Base-by-base conservation (phyloP, 148 eudicot species). In the Linanthus parryae region DNA sequence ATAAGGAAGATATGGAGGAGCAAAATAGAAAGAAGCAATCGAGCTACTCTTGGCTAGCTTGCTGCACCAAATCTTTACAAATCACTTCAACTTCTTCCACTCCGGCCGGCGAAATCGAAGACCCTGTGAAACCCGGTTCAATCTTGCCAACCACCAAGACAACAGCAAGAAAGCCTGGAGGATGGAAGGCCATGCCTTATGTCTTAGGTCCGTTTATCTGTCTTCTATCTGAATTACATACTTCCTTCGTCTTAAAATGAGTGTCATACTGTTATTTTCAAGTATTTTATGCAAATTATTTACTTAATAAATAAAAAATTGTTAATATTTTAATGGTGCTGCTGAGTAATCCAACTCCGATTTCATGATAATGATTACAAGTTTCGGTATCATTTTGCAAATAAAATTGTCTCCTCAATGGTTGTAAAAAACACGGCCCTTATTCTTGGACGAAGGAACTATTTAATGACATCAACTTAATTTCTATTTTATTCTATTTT, bases 181-280 rank as follows among this genome's bases (percentile, higher is more conserved):
- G 86, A 58, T 81, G 86, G 86, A 81, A 70, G 31, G 60, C 74
- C 56, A 81, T 81, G 82, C 86, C 86, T 46, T 81, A 49, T 36
- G 65, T 81, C 63, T 51, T 81, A 67, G 86, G 86, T 80, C 5
- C 8, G 0, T 15, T 7, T 58, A 30, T 35, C 23, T 51, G 37
- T 36, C 26, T 39, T 45, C 21, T 29, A n/a, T 33, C 3, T 2
- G n/a, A 9, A 1, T 5, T 5, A 10, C 7, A 5, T 10, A 31
- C 10, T 31, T 31, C 7, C 7, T 31, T 5, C 18, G 23, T 3
- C 7, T 26, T 27, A 12, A 23, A 21, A 37, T 22, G 3, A 7
- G 6, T 22, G 11, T 20, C 21, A 21, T 36, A 21, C 9, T 7
- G 7, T 15, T 7, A 27, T 7, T 17, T 6, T 16, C 2, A 2